Conservation (phyloP, 2,329 filamentous ascomycete species). For the Aspergillus versicolor region DNA sequence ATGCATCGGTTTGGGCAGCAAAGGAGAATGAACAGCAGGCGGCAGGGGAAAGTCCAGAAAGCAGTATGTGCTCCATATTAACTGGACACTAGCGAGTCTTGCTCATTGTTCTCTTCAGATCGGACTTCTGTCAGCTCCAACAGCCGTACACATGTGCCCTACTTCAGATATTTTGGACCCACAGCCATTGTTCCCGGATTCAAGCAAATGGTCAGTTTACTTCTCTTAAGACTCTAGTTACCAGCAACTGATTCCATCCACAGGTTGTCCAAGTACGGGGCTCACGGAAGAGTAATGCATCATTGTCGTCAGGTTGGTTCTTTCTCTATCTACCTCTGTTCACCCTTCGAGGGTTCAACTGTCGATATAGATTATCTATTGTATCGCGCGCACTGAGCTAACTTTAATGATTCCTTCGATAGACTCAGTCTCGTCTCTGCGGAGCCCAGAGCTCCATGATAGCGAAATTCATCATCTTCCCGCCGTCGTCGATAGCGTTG, state of each 20-base stretch:
- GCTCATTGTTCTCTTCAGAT: conserved; percentile 19
- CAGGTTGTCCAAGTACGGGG: conserved; percentile 59
- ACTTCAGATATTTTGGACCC: conserved; percentile 86
- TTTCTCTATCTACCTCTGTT: background rate
- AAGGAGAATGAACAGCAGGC: conserved; percentile 28
- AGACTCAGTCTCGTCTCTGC: conserved; percentile 39
- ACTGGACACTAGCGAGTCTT: conserved; percentile 5
- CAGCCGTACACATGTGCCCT: conserved; percentile 62
- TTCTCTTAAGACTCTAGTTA: background rate
- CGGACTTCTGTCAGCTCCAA: conserved; percentile 39
- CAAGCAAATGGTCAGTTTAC: conserved; percentile 74
- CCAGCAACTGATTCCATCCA: conserved; percentile 51
- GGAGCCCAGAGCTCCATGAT: conserved; percentile 32
- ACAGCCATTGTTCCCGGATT: conserved; percentile 90
- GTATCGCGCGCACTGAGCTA: background rate
- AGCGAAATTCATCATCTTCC: conserved; percentile 18
- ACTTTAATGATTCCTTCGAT: background rate
- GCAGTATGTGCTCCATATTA: conserved; percentile 28
- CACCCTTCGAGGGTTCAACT: too few relatives aligned
- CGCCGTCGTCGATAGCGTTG: conserved; percentile 23
- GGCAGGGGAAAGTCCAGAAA: conserved; percentile 35
- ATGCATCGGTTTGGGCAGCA: conserved; percentile 16
- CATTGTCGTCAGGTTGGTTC: conserved; percentile 38
- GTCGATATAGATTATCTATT: too few relatives aligned
- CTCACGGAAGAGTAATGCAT: conserved; percentile 40